Conservation (phyloP, 352 stramenopile species). For the Globisporangium camurandrum region DNA sequence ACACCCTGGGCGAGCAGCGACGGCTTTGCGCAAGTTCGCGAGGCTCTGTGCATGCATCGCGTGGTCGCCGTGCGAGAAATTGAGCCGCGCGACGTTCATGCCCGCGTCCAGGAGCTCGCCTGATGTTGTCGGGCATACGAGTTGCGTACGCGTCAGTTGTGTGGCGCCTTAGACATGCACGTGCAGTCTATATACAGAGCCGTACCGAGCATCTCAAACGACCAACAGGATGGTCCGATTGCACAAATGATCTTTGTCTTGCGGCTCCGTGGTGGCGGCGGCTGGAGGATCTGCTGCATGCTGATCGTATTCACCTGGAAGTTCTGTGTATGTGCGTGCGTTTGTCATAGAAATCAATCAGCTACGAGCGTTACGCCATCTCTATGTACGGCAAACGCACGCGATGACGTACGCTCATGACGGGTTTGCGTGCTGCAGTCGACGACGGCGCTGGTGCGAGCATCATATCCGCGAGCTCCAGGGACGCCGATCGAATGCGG, state of each 20-base stretch:
- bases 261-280: constrained; percentile 39
- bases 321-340: constrained; percentile 19
- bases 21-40: constrained; percentile 83
- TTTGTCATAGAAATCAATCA: neutral
- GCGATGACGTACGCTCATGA: constrained; percentile 20
- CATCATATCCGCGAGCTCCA: constrained; percentile 52
- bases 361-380: too few relatives aligned
- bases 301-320: constrained; percentile 62
- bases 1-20: constrained; percentile 56
- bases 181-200: neutral
- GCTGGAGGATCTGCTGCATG: constrained; percentile 62
- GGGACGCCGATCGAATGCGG: constrained; percentile 47
- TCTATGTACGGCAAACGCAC: too few relatives aligned
- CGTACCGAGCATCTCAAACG: constrained; percentile 90
- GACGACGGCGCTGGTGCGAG: constrained; percentile 30
- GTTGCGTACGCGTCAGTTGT: neutral
- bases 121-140: constrained; percentile 4
- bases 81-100: constrained; percentile 98
- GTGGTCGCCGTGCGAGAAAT: constrained; percentile 99
- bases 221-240: constrained; percentile 96
- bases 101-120: constrained; percentile 76
- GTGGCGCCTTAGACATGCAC: neutral
- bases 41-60: constrained; percentile 87
- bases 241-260: constrained; percentile 99
- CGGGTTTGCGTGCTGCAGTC: constrained; percentile 21